A percentile compares a stretch with the other conserved stretches of the same genome.
Conservation (phyloP, 805 yeast genomes). For the Pichia manshurica region DNA sequence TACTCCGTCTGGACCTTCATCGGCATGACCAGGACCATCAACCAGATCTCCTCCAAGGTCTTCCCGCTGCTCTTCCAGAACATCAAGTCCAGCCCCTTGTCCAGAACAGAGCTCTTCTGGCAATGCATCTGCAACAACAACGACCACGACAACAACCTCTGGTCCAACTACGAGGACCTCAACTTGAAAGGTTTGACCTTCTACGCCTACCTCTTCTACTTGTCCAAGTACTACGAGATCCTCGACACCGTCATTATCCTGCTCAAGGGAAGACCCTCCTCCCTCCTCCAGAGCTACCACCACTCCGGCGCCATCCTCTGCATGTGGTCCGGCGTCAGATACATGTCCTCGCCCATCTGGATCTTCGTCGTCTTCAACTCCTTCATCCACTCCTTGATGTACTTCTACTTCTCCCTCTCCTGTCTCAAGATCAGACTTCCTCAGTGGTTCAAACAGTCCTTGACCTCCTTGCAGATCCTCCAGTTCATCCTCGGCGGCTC, state of each 20-base stretch:
- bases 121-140: conserved; percentile 44
- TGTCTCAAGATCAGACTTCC: conserved; percentile 58
- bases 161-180: conserved; percentile 31
- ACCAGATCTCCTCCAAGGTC: conserved; percentile 24
- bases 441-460: conserved; percentile 45
- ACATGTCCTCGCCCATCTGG: conserved; percentile 72
- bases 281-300: conserved; percentile 66
- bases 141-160: conserved; percentile 53
- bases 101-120: conserved; percentile 44
- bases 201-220: conserved; percentile 61
- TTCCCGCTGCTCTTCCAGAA: conserved; percentile 26
- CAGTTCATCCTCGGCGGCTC: conserved; percentile 68
- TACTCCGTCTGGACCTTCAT: conserved; percentile 67
- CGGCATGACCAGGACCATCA: conserved; percentile 54
- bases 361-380: conserved; percentile 74
- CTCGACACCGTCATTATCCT: conserved; percentile 62
- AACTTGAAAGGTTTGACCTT: conserved; percentile 40
- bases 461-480: conserved; percentile 62
- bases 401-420: conserved; percentile 58
- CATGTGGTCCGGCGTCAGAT: conserved; percentile 75
- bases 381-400: conserved; percentile 72
- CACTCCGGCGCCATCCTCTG: conserved; percentile 78
- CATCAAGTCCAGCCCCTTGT: conserved; percentile 7
- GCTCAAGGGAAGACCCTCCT: conserved; percentile 61
- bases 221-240: conserved; percentile 68